Percentiles rank a stretch among this genome's conserved stretches.
These are phyloP conservation scores for Azolla pinnata DNA, from an alignment of 75 land plant species.

Conservation along the genomic window DNA sequence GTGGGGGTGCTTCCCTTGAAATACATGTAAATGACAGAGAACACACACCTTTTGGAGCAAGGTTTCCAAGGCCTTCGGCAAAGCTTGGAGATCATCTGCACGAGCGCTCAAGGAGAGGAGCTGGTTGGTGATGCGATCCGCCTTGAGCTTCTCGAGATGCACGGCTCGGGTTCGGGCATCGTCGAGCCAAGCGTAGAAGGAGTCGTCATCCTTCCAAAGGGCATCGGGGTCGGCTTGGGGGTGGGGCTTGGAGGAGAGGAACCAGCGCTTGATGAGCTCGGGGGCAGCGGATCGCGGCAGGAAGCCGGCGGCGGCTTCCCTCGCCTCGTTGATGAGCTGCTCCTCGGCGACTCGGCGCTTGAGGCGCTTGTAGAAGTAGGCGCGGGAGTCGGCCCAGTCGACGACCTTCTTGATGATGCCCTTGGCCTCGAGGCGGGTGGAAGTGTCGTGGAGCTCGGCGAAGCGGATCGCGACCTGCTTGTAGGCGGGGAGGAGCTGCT, in stretches of 20 bases:
- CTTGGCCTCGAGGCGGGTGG: constrained; percentile 93
- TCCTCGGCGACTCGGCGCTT: constrained; percentile 68
- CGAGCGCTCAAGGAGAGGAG: constrained; percentile 44
- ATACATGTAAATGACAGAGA: too few relatives aligned
- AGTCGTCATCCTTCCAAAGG: constrained; percentile 60
- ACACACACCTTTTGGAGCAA: constrained; percentile 60
- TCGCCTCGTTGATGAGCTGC: constrained; percentile 40
- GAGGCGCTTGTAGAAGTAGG: constrained; percentile 72
- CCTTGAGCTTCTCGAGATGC: constrained; percentile 46
- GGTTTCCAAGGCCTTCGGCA: constrained; percentile 63
- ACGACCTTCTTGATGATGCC: constrained; percentile 71
- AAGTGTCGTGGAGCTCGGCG: constrained; percentile 88
- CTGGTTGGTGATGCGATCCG: constrained; percentile 44
- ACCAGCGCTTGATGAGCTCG: constrained; percentile 59
- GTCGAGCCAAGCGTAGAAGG: constrained; percentile 68
- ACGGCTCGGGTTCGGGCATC: constrained; percentile 42
- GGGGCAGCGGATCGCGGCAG: constrained; percentile 45
- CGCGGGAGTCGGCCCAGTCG: constrained; percentile 56
- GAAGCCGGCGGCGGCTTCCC: constrained; percentile 63
- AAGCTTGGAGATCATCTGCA: constrained; percentile 42
- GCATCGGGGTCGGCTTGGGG: constrained; percentile 11
- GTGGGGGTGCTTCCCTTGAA: too few relatives aligned
- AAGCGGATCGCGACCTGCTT: constrained; percentile 88
- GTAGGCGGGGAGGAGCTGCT: constrained; percentile 66
- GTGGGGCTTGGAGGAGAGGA: constrained; percentile 25